Base-by-base conservation (phyloP, 140 eudicot species). In the Bidens hawaiensis region DNA sequence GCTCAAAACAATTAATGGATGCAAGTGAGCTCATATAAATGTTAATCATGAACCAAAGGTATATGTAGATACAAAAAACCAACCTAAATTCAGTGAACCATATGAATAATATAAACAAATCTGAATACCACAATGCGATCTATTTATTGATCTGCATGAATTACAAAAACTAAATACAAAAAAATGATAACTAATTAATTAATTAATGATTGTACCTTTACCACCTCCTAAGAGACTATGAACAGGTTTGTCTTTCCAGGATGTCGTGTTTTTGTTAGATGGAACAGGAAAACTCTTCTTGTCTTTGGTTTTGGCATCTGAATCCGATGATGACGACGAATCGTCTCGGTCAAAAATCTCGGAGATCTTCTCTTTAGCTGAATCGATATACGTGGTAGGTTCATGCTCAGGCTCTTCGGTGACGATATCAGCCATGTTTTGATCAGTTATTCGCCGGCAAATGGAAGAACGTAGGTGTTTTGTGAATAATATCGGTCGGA, bases 221-320 rank as follows among this genome's bases (percentile, higher is more conserved):
- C 95, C 95, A 14, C 93, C 97, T 30, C 97, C 95, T 13, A 89
- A 72, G 60, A 83, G 76, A 75, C 62, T 76, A 49, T 85, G 95
- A 23, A 89, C 80, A 3, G 97, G 95, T 76, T 68, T 76, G 63
- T 89, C 97, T 14, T 93, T 72, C 68, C 97, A 93, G 5, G 85
- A 81, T 3, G 76, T 62, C 69, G 69, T 55, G 15, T 45, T 76
- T 26, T 76, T 52, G 51, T 75, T 78, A 1, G 56, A 68, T 3
- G 85, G 76, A 13, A 68, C 33, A 4, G 85, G 64, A 36, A 80
- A 75, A n/a, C 24, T 30, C 64, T 68, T 77, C 45, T 65, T 65
- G 19, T 16, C 42, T 17, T 36, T 50, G 25, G 10, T 13, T 51
- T 62, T 30, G 16, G 6, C 26, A 11, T 74, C 79, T 14, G 75